Percentiles rank a stretch among this genome's conserved stretches.
These are phyloP conservation scores for Talaromyces sp. DNA, from an alignment of 2,329 filamentous ascomycete species.

Conservation along the genomic window DNA sequence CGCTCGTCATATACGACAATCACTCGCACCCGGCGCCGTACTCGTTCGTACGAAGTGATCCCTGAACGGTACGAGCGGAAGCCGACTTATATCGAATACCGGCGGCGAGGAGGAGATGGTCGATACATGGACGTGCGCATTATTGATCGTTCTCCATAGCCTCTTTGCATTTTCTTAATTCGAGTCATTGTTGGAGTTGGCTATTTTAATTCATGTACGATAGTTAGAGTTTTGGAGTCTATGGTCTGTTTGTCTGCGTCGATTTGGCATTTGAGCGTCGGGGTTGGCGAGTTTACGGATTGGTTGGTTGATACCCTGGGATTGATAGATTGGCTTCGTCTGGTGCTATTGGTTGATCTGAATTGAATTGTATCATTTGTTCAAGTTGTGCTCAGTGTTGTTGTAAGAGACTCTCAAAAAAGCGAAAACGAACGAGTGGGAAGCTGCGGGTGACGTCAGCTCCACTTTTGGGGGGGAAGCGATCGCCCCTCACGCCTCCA, in stretches of 20 bases:
- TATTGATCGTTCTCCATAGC: not conserved
- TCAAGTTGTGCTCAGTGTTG: not conserved
- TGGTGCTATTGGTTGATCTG: not conserved
- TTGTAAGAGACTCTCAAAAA: not conserved
- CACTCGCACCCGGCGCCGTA: constrained; percentile 14
- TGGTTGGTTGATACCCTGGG: not conserved
- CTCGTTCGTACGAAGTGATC: constrained; percentile 11
- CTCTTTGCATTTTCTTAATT: not conserved
- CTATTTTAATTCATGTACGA: not conserved
- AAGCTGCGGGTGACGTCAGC: constrained; percentile 14
- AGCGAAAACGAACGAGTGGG: not conserved
- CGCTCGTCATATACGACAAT: constrained; percentile 17
- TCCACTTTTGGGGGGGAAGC: not conserved
- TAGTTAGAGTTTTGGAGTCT: not conserved
- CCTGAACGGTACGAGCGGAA: constrained; percentile 9
- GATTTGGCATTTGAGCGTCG: not conserved
- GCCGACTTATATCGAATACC: constrained; percentile 11
- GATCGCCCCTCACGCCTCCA: constrained; percentile 12
- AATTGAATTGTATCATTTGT: not conserved
- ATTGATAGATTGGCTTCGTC: not conserved
- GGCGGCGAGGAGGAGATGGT: not conserved
- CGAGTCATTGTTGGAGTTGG: not conserved
- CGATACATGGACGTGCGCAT: not conserved
- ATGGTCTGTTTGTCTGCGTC: not conserved
- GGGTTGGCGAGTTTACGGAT: not conserved